Conservation (phyloP, 2,329 filamentous ascomycete species). For the Colletotrichum liaoningense region DNA sequence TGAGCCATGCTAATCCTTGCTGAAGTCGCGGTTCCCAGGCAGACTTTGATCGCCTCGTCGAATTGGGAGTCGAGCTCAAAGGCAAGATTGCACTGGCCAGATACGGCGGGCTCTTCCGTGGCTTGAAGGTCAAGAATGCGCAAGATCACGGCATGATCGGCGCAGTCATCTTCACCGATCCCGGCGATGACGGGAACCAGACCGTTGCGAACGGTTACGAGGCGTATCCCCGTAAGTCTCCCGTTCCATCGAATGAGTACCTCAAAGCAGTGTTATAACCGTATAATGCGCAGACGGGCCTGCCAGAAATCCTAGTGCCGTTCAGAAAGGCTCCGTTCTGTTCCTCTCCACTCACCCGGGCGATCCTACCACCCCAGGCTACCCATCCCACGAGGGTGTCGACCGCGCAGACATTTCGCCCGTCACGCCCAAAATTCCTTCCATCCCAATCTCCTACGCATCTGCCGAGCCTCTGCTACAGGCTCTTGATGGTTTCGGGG, state of each 20-base stretch:
- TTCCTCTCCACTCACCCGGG: conserved; percentile 69
- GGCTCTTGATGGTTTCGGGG: conserved; percentile 81
- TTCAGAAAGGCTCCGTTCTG: conserved; percentile 82
- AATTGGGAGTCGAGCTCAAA: conserved; percentile 74
- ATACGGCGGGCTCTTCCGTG: conserved; percentile 83
- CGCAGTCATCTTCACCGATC: conserved; percentile 78
- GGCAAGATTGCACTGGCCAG: conserved; percentile 84
- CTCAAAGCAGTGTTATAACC: conserved; percentile 40
- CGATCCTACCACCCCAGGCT: conserved; percentile 85
- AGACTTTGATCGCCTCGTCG: conserved; percentile 78
- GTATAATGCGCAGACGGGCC: conserved; percentile 62
- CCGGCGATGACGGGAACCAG: conserved; percentile 79
- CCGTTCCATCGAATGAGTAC: no score
- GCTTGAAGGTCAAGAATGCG: conserved; percentile 85
- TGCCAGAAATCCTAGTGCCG: conserved; percentile 79
- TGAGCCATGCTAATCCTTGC: neutral
- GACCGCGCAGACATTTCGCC: conserved; percentile 71
- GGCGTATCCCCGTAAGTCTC: conserved; percentile 68
- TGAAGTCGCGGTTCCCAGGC: conserved; percentile 70
- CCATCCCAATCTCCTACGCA: conserved; percentile 81
- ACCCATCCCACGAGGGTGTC: conserved; percentile 79
- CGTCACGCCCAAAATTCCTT: conserved; percentile 80
- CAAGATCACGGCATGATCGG: conserved; percentile 82
- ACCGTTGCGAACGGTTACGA: conserved; percentile 80
- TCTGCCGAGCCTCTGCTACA: conserved; percentile 83